Base-by-base conservation (phyloP, 495 filamentous ascomycete species). In the Lasiosphaeriaceae sp. region DNA sequence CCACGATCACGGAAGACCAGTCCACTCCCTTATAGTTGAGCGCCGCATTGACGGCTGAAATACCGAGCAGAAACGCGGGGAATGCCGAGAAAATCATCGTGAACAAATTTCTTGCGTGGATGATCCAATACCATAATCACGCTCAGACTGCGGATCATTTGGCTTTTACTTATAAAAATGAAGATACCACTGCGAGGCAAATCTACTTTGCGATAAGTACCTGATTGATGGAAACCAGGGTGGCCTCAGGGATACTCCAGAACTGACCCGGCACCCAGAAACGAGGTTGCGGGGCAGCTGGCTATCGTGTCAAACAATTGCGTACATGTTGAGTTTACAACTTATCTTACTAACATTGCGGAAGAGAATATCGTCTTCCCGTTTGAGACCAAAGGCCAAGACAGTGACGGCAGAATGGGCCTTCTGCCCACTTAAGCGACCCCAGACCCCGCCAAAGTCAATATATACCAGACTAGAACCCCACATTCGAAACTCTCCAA, bases 1-100 rank as follows among this genome's bases (percentile, higher is more conserved):
- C 82, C 2, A 90, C 68, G 3, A 82, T 60, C 2, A 88, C 73
- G 0, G 87, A 90, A 4, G 86, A 89, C 78, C 88, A 89, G 67
- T 91, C 88, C 2, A 86, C 85, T 2, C 87, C 86, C 59, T 80
- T 83, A 67, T 84, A 84, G 4, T 78, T 79, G 11, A 90, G 77
- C 20, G 77, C 77, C 14, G 83, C 71, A 44, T 63, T 48, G 1
- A 55, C 66, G 20, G 48, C 51, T 14, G 61, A 54, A 19, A 68
- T 41, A 51, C 63, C 57, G 35, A 62, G 58, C 16, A 66, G 29
- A 24, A 58, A 6, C 17, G 58, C 55, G 11, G 56, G 29, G 2
- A 68, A 35, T 16, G 31, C 37, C 6, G 52, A 51, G 45, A 63
- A 43, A 22, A 61, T 47, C 65, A 66, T 71, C 4, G 35, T 58